Conservation (phyloP, 345 rosid species). For the Eucalyptus polybractea region DNA sequence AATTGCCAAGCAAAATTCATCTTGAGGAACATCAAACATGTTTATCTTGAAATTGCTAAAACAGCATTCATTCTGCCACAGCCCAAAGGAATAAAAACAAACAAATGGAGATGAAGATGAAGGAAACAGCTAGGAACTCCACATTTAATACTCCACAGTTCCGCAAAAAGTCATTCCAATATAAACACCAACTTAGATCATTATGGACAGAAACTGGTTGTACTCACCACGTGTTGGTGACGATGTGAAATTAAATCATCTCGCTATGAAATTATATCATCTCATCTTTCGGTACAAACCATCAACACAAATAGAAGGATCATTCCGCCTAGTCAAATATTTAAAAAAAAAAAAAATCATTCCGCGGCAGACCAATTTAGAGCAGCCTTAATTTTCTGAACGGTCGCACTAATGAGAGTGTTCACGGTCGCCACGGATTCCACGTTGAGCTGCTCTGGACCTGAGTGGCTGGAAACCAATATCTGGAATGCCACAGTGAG, state of each 20-base stretch:
- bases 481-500: constrained; percentile 60
- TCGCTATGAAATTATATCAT: not conserved
- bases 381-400: constrained; percentile 29
- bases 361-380: constrained; percentile 17
- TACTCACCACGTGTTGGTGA: not conserved
- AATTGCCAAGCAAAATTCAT: not conserved
- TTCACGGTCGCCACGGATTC: constrained; percentile 35
- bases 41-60: not conserved
- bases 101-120: not conserved
- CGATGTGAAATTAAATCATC: not conserved
- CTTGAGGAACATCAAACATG: not conserved
- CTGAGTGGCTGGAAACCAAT: constrained; percentile 12
- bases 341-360: not conserved
- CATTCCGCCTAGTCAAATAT: not conserved
- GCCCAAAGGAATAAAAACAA: not conserved
- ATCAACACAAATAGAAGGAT: not conserved
- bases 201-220: not conserved
- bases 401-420: constrained; percentile 41
- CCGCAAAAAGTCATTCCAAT: not conserved
- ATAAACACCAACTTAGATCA: not conserved
- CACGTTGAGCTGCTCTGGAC: constrained; percentile 5
- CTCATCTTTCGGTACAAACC: not conserved
- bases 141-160: not conserved
- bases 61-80: not conserved
- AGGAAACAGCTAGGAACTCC: not conserved